These are phyloP conservation scores for Dendryphion nanum DNA, from an alignment of 2,329 filamentous ascomycete genomes.

Conservation along the genomic window DNA sequence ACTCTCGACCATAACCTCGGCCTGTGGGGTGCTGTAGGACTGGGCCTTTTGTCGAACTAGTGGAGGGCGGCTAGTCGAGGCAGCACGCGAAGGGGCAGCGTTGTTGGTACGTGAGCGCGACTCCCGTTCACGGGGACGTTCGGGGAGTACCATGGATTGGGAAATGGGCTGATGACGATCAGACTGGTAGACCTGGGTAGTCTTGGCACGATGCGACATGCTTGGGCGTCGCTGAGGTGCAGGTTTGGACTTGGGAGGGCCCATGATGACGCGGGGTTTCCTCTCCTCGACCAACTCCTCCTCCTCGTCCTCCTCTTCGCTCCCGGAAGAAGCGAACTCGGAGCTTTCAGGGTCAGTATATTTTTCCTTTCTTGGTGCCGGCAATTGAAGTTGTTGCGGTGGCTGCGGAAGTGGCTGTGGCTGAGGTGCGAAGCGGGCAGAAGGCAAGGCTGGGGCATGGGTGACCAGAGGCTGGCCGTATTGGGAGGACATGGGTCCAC, in stretches of 20 bases:
- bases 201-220: slow-evolving; percentile 8
- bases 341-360: slow-evolving; percentile 12
- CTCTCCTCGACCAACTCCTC: slow-evolving; percentile 9
- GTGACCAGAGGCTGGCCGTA: slow-evolving; percentile 17
- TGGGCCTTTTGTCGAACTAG: slow-evolving; percentile 32
- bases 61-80: slow-evolving; percentile 28
- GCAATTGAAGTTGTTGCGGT: slow-evolving; percentile 7
- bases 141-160: slow-evolving; percentile 13
- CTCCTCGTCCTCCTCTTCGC: slow-evolving; percentile 15
- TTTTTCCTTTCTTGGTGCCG: neutral
- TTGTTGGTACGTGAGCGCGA: slow-evolving; percentile 14
- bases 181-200: slow-evolving; percentile 14
- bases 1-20: slow-evolving; percentile 28
- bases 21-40: slow-evolving; percentile 20
- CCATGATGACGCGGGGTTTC: slow-evolving; percentile 20
- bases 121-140: slow-evolving; percentile 16
- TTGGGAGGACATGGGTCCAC: slow-evolving; percentile 13
- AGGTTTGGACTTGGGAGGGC: slow-evolving; percentile 17
- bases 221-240: slow-evolving; percentile 15
- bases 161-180: slow-evolving; percentile 11
- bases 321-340: slow-evolving; percentile 14
- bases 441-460: slow-evolving; percentile 17
- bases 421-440: slow-evolving; percentile 23
- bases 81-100: slow-evolving; percentile 17
- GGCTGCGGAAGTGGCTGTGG: slow-evolving; percentile 9